Base-by-base conservation (phyloP, 1,139 yeast genomes). In the Protomyces inouyei region DNA sequence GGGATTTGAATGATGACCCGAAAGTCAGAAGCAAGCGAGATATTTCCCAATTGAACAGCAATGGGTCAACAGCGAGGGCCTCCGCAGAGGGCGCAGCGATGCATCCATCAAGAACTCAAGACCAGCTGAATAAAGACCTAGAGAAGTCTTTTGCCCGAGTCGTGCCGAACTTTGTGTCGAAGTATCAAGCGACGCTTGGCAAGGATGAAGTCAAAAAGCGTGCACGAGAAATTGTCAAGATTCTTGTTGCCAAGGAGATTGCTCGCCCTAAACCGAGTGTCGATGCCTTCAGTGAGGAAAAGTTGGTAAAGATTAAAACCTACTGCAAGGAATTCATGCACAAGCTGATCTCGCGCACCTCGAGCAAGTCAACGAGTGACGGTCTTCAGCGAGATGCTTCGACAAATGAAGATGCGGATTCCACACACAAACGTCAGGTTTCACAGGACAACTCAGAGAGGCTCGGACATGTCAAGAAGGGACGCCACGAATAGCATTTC, bases 81-180 rank as follows among this genome's bases (percentile, higher is more conserved):
- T n/a, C 2, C 43, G 3, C 43, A 37, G 43, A 37, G 14, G 23
- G 16, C 25, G 18, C 16, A 14, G 43, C 43, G n/a, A 2, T 3
- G 8, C n/a, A 5, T 10, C n/a, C n/a, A 16, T 1, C n/a, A 14
- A 6, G 5, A 5, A 4, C 43, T 14, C 16, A 57, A 12, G 14
- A 35, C n/a, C 54, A 48, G 16, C 28, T 23, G 14, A 32, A 25
- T n/a, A 61, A 51, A 46, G 38, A 21, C 18, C 37, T 65, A 12
- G 63, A 65, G 79, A 65, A 46, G 14, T n/a, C 46, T 1, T 84
- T 93, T 74, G 98, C 97, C 1, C 76, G 81, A 32, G 80, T 83
- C 71, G 87, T 93, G 21, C 97, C 98, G 3, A 91, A 91, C 71
- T 76, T 87, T 70, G 79, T 92, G 61, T 85, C 85, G 69, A 83